Base-by-base conservation (phyloP, 1,284 basidiomycete genomes). In the Heterobasidion annosum region DNA sequence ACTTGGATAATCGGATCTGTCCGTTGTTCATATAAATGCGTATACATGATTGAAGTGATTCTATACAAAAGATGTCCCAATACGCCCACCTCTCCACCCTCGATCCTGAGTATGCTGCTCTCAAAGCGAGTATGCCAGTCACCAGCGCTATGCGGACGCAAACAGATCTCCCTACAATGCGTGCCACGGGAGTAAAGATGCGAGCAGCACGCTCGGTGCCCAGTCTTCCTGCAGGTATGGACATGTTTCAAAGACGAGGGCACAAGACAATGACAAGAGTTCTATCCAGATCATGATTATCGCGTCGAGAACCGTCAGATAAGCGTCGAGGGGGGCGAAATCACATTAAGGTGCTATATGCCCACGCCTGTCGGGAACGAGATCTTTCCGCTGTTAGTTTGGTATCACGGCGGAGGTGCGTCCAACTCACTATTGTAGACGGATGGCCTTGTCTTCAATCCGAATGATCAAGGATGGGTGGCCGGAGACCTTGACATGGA, bases 401-500 rank as follows among this genome's bases (percentile, higher is more conserved):
- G 54, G 54, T 49, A 48, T 3, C 59, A 60, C 37, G 52, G 59
- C n/a, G 58, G 56, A 32, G 58, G 58, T 57, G 47, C 42, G 48
- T 35, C 43, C 7, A 3, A 43, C 12, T 3, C 3, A 8, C 8
- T n/a, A 15, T 33, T 18, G 32, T 16, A 8, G n/a, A 15, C 19
- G 9, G 34, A 16, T 15, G 8, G 1, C 40, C 18, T 16, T 12
- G n/a, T 16, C 3, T 37, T 37, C 8, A 6, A 43, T 18, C 9
- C 18, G n/a, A 46, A 8, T 25, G 5, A 34, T 18, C 45, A 10
- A 60, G 59, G 57, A n/a, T 55, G 44, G 37, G 34, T 50, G 10
- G 15, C 54, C 4, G 61, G 62, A 1, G 53, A 54, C 8, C 46
- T 63, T 16, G 61, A 62, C 8, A 33, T 46, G 8, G 61, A 65